phyloP scores from a whole-genome alignment of 257 asterid genomes.

The Coffea canephora region DNA sequence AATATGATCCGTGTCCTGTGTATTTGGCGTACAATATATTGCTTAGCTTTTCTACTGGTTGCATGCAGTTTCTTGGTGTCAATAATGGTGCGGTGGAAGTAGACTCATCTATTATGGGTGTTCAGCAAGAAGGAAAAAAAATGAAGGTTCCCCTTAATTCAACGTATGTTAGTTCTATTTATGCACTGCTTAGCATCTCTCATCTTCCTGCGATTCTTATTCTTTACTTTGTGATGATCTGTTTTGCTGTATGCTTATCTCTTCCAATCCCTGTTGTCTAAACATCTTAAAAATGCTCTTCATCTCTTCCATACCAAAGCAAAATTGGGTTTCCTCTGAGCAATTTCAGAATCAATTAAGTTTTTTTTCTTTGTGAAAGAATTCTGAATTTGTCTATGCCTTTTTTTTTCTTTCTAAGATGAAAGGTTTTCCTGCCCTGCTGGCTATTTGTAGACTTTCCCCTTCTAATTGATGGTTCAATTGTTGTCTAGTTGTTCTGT shows the following conservation, averaged over 20 bases:
- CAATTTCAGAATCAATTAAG: neutral
- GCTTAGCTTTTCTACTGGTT: constrained; percentile 45
- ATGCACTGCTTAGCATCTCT: neutral
- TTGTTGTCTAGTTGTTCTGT: neutral
- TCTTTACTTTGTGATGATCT: neutral
- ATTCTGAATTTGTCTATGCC: neutral
- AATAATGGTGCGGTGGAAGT: constrained; percentile 91
- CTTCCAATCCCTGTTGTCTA: neutral
- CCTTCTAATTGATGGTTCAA: neutral
- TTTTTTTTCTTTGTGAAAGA: neutral
- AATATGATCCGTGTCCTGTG: neutral
- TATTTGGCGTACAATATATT: constrained; percentile 20
- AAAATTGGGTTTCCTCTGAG: neutral
- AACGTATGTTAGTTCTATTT: constrained; percentile 43
- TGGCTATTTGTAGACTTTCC: neutral
- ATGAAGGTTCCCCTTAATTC: constrained; percentile 91
- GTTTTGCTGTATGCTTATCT: neutral
- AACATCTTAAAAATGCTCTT: neutral
- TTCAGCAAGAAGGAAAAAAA: constrained; percentile 85
- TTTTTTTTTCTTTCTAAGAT: neutral
- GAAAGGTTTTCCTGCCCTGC: neutral
- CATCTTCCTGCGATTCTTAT: neutral
- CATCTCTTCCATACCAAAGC: neutral
- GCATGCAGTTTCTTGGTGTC: constrained; percentile 82
- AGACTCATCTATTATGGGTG: constrained; percentile 87